Base-by-base conservation (phyloP, 257 asterid genomes). In the Apocynum venetum region DNA sequence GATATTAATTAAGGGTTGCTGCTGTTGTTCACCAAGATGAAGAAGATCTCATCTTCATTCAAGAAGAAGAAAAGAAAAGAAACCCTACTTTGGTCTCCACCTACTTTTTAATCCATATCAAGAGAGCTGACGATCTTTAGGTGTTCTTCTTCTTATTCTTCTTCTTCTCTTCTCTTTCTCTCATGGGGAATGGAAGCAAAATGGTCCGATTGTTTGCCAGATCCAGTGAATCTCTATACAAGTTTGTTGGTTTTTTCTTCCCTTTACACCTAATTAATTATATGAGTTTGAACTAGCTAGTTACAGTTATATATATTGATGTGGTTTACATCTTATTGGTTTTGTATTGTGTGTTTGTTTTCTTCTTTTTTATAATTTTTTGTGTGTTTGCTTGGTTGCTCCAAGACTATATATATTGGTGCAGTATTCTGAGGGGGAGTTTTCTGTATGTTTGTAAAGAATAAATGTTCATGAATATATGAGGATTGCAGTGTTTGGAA, bases 151-250 rank as follows among this genome's bases (percentile, higher is more conserved):
- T 67, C 57, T 80, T 77, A 46, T 53, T 75, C 78, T 84, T 49
- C 80, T 85, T 81, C 91, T 87, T 83, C 87, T 76, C 60, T 60
- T 60, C 76, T 36, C 80, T 81, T 67, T 84, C 76, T 70, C 82
- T 43, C 17, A 25, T 17, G 76, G 92, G 97, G 96, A 83, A 88
- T 88, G 59, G 93, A 91, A 91, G 96, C 93, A 38, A 70, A 71
- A 72, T 61, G 97, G 95, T 90, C 97, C 93, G 93, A 87, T 41
- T 65, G 73, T 83, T 84, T 59, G 74, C 74, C 77, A 79, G 79
- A 80, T 84, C 87, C 15, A 66, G 63, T 31, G 51, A 72, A n/a
- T 53, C 48, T 73, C n/a, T 17, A 47, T 36, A 47, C 43, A 63
- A 13, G 53, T 8, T 66, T 47, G 60, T 1, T 20, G 66, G 72